Evolutionary conservation across 2,329 filamentous ascomycete genomes (phyloP), one percentile per base, ranked within the genome.

Genomic region (Cordyceps farinosa): DNA sequence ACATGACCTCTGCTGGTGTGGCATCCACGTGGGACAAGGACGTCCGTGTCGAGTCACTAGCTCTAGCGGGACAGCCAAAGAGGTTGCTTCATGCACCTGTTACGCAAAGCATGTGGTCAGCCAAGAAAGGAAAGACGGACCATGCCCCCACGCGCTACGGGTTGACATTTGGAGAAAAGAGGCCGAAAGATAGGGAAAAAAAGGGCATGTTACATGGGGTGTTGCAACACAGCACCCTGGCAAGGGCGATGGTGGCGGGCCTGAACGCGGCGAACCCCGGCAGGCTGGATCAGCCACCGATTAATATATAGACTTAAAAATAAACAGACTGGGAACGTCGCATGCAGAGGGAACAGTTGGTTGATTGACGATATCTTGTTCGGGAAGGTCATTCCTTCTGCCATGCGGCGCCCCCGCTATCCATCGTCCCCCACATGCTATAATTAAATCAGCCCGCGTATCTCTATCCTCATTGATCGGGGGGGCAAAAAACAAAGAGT

Each of bases 181-280:
- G 11, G 44, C 47, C 3, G 42, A 58, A 22, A 40, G 27, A 58
- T 34, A 40, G 27, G 30, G 22, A 1, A 45, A 34, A n/a, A 38
- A 15, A 30, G 8, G 55, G 55, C 44, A 58, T 48, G 55, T 58
- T 58, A 58, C 55, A 58, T 58, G 55, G 44, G 10, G 34, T 27
- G 15, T 27, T 15, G 22, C 22, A 22, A 22, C 22, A 22, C 22
- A 22, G 22, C 52, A 44, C 50, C 29, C 48, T 48, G 22, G 22
- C 5, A 15, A 22, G n/a, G n/a, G 54, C 47, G 54, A 57, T 57
- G 40, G 52, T 36, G 54, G 40, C 54, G 40, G 22, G 42, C 40
- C 51, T 30, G 38, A 34, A 30, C 32, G 22, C 22, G 47, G 15
- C 44, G 17, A 15, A 5, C 29, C 45, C 56, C 32, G 17, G 45